Conservation (phyloP, 495 filamentous ascomycete species). For the Penicillium angulare region DNA sequence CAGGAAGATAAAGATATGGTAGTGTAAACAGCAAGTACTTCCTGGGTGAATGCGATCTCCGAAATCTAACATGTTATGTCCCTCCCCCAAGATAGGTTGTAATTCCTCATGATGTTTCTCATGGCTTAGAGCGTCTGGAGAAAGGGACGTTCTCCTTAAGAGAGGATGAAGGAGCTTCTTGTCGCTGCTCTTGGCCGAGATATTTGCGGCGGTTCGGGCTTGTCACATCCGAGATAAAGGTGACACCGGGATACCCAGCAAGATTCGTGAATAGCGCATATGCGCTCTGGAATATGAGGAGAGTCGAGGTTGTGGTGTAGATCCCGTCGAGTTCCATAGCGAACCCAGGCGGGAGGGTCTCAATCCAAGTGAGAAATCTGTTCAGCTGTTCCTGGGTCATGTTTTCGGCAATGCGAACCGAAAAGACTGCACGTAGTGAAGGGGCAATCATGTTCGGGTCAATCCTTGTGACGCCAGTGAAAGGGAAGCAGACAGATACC, state of each 20-base stretch:
- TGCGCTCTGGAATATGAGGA: slow-evolving; percentile 11
- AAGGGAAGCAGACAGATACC: slow-evolving; percentile 10
- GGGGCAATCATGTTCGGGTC: slow-evolving; percentile 8
- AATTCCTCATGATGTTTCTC: too few relatives aligned
- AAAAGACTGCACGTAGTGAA: slow-evolving; percentile 13
- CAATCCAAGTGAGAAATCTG: slow-evolving; percentile 10
- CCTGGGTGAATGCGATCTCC: neutral
- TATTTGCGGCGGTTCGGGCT: slow-evolving; percentile 6
- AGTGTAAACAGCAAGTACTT: neutral
- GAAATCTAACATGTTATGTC: too few relatives aligned
- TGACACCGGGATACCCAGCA: slow-evolving; percentile 7
- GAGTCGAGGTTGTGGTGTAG: slow-evolving; percentile 6
- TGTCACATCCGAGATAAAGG: slow-evolving; percentile 11
- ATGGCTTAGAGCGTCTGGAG: slow-evolving; percentile 6
- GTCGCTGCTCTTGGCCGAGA: slow-evolving; percentile 7
- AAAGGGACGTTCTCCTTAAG: slow-evolving; percentile 9
- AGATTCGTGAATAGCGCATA: slow-evolving; percentile 9
- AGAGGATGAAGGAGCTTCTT: slow-evolving; percentile 2
- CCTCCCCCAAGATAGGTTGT: too few relatives aligned
- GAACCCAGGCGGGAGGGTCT: slow-evolving; percentile 6
- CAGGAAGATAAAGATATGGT: too few relatives aligned
- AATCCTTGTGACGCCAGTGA: slow-evolving; percentile 5
- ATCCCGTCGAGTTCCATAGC: slow-evolving; percentile 8
- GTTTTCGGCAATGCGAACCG: slow-evolving; percentile 12
- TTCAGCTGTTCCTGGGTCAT: slow-evolving; percentile 9